These are phyloP conservation scores for Dioscorea zingiberensis DNA, from an alignment of 106 monocot genomes.

Conservation along the genomic window DNA sequence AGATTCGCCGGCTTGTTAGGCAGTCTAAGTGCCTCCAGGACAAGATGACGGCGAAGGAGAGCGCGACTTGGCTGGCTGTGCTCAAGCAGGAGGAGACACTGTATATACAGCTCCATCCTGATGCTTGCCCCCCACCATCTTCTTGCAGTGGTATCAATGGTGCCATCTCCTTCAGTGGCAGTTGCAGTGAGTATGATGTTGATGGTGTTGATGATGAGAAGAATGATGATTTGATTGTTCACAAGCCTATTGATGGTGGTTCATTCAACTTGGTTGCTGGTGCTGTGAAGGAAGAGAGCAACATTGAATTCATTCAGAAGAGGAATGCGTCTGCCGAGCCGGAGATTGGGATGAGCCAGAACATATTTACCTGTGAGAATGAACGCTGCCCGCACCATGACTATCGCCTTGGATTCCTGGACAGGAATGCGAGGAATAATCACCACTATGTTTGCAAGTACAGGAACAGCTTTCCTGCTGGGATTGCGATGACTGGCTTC, in stretches of 20 bases:
- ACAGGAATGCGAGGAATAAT: slow-evolving; percentile 31
- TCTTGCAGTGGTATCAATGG: slow-evolving; percentile 10
- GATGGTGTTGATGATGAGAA: slow-evolving; percentile 28
- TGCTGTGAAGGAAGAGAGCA: slow-evolving; percentile 13
- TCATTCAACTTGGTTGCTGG: slow-evolving; percentile 3
- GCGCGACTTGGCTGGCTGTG: slow-evolving; percentile 28
- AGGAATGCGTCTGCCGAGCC: slow-evolving; percentile 2
- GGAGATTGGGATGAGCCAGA: neutral
- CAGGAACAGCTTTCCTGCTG: neutral
- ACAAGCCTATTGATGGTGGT: slow-evolving; percentile 9
- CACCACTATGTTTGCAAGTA: slow-evolving; percentile 12
- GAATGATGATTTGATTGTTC: neutral
- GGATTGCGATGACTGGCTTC: neutral
- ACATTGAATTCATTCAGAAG: slow-evolving; percentile 25
- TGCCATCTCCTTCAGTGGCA: slow-evolving; percentile 22
- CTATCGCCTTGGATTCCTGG: slow-evolving; percentile 21
- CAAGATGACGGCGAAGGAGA: slow-evolving; percentile 46
- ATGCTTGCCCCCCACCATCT: slow-evolving; percentile 21
- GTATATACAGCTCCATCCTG: slow-evolving; percentile 28
- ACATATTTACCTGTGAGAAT: slow-evolving; percentile 27
- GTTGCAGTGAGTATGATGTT: slow-evolving; percentile 29
- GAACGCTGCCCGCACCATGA: slow-evolving; percentile 31
- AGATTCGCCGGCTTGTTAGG: slow-evolving; percentile 31
- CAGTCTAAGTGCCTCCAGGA: slow-evolving; percentile 45
- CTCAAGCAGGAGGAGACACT: slow-evolving; percentile 31